Conservation (phyloP, 768 basidiomycete species). For the Cystobasidium tubakii region DNA sequence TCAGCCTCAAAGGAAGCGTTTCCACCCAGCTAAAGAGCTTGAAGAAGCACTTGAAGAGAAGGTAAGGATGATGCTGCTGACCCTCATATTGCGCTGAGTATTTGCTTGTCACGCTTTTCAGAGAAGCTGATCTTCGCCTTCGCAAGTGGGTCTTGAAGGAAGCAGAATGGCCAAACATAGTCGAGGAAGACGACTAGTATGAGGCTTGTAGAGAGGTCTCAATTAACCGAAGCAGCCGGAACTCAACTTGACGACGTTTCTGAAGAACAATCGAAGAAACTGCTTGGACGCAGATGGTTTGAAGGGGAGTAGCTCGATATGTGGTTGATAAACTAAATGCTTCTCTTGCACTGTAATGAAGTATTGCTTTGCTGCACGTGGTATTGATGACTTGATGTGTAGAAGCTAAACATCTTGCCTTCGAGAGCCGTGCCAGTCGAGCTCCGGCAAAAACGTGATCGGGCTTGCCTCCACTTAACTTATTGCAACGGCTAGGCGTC, state of each 20-base stretch:
- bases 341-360: background rate
- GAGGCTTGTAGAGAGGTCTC: too few relatives aligned
- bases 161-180: background rate
- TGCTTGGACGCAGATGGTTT: too few relatives aligned
- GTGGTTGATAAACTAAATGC: background rate
- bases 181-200: background rate
- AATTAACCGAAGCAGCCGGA: too few relatives aligned
- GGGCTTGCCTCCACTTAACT: background rate
- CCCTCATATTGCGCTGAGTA: background rate
- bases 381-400: too few relatives aligned
- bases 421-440: too few relatives aligned
- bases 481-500: too few relatives aligned
- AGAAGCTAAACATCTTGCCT: too few relatives aligned
- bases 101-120: background rate
- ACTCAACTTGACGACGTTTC: too few relatives aligned
- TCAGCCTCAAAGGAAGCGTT: constrained; percentile 15
- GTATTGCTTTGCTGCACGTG: background rate
- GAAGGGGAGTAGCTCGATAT: background rate
- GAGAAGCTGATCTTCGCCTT: constrained; percentile 29
- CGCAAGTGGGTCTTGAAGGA: constrained; percentile 14
- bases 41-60: constrained; percentile 26
- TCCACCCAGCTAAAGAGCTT: background rate
- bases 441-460: background rate
- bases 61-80: background rate
- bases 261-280: too few relatives aligned